Percentiles rank a stretch among this genome's conserved stretches.
phyloP scores from a whole-genome alignment of 208 protist genomes.

The Porcisia hertigi region DNA sequence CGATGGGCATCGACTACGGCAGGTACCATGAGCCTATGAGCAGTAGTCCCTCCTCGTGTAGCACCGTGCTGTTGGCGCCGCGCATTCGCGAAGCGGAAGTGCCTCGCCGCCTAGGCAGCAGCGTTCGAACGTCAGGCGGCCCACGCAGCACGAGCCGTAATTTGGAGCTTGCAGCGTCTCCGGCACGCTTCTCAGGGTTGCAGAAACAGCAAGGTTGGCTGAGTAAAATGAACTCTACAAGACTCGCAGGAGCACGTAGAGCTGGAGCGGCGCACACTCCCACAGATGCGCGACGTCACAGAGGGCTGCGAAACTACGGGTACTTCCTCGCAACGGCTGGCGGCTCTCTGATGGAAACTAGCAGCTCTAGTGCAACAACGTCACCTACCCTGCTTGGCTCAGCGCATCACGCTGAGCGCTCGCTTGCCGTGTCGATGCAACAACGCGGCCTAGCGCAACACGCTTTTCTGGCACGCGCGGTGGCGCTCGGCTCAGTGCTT shows the following conservation, averaged over 20 bases:
- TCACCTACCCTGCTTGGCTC: background rate
- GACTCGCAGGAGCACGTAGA: background rate
- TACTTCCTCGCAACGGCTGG: constrained; percentile 6
- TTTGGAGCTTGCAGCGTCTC: background rate
- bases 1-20: background rate
- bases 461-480: background rate
- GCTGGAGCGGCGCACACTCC: background rate
- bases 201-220: background rate
- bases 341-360: background rate
- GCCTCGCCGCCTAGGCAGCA: background rate
- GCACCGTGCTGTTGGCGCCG: background rate
- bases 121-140: background rate
- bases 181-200: background rate
- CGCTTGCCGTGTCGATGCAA: constrained; percentile 1
- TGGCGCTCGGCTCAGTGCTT: background rate
- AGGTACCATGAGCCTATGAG: background rate
- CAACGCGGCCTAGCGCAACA: constrained; percentile 1
- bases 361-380: background rate
- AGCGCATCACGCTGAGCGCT: background rate
- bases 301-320: background rate
- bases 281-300: too few relatives aligned
- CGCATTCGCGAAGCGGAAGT: background rate
- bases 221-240: background rate
- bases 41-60: background rate
- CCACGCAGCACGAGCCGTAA: background rate